phyloP scores from a whole-genome alignment of 306 rosid genomes.

The Morella rubra region DNA sequence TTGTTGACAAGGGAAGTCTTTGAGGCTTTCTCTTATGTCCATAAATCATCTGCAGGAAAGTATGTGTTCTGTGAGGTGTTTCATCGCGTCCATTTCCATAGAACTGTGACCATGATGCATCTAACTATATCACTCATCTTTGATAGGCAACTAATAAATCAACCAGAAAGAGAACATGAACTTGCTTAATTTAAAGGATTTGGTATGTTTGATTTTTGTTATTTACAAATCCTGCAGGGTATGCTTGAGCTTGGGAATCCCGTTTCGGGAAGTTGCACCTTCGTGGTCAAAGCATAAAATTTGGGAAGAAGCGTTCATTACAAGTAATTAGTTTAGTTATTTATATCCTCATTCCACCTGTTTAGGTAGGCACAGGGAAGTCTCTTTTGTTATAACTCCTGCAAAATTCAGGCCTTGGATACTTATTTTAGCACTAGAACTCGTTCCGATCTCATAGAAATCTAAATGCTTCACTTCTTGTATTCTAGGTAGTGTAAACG shows the following conservation, averaged over 20 bases:
- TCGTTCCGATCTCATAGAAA: not conserved
- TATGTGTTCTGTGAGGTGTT: not conserved
- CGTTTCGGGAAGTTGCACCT: slow-evolving; percentile 81
- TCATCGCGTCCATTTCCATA: not conserved
- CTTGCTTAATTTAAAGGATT: slow-evolving; percentile 11
- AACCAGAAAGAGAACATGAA: slow-evolving; percentile 4
- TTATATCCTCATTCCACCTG: not conserved
- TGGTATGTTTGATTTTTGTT: slow-evolving; percentile 17
- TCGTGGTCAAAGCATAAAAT: slow-evolving; percentile 64
- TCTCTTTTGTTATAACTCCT: not conserved
- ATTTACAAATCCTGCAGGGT: slow-evolving; percentile 42
- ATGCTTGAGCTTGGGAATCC: slow-evolving; percentile 68
- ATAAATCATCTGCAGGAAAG: slow-evolving; percentile 12
- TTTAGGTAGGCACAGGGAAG: not conserved
- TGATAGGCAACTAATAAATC: not conserved
- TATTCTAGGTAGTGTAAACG: too few relatives aligned
- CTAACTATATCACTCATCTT: too few relatives aligned
- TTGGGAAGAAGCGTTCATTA: slow-evolving; percentile 88
- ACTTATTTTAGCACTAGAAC: not conserved
- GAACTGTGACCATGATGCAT: not conserved
- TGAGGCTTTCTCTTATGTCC: not conserved
- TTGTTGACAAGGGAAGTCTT: not conserved
- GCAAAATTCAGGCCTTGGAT: not conserved
- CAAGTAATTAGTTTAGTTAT: slow-evolving; percentile 47
- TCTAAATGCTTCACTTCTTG: not conserved